Evolutionary conservation across 805 yeast genomes (phyloP).

Genomic region (Candida sakaeoensis): DNA sequence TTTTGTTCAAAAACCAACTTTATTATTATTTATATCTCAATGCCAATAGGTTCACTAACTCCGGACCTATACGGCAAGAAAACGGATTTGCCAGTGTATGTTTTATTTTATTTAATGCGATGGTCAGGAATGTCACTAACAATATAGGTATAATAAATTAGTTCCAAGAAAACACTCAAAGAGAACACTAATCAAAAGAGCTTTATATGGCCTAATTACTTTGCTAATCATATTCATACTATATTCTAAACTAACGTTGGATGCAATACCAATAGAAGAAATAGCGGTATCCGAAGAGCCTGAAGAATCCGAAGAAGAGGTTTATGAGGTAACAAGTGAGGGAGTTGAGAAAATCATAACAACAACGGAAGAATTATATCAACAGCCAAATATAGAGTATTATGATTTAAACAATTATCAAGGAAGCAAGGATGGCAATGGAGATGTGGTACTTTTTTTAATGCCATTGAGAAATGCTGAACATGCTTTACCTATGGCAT

Average conservation of each 20-base stretch:
- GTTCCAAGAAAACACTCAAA: constrained; percentile 16
- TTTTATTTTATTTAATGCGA: constrained; percentile 5
- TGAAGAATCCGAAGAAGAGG: constrained; percentile 16
- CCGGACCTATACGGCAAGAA: constrained; percentile 34
- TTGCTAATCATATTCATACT: constrained; percentile 9
- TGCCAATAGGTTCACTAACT: constrained; percentile 8
- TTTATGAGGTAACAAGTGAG: constrained; percentile 21
- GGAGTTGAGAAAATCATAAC: constrained; percentile 13
- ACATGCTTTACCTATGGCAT: constrained; percentile 73
- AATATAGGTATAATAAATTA: constrained; percentile 14
- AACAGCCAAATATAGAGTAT: constrained; percentile 47
- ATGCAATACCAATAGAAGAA: neutral
- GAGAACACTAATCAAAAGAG: constrained; percentile 8
- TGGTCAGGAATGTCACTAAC: neutral
- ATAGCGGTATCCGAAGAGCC: neutral
- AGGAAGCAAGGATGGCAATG: constrained; percentile 51
- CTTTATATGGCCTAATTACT: constrained; percentile 8
- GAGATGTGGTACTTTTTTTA: constrained; percentile 64
- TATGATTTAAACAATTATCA: constrained; percentile 59
- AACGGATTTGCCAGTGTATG: constrained; percentile 47
- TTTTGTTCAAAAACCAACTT: neutral
- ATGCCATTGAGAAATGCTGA: constrained; percentile 81
- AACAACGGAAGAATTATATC: constrained; percentile 30
- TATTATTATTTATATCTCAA: neutral
- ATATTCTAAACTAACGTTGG: constrained; percentile 5